Evolutionary conservation across 2,329 filamentous ascomycete genomes (phyloP).

Genomic region (Chaetoscypha palmicola): DNA sequence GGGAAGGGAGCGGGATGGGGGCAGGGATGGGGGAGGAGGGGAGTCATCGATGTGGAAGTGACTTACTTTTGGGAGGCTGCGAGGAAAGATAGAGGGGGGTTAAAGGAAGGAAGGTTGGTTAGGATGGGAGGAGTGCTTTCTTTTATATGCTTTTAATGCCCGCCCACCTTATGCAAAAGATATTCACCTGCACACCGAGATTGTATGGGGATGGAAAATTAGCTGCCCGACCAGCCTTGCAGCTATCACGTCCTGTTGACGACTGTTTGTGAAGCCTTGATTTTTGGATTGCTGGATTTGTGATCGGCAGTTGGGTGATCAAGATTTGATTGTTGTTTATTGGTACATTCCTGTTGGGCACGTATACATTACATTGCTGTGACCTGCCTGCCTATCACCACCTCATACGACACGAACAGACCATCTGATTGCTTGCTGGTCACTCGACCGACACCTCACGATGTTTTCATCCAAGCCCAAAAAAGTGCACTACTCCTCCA

Average conservation of each 20-base stretch:
- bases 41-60: neutral
- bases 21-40: neutral
- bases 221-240: too few species aligned
- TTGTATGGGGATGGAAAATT: neutral
- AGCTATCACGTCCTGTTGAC: neutral
- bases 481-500: conserved; percentile 25
- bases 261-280: neutral
- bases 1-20: too few species aligned
- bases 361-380: neutral
- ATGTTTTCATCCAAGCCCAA: conserved; percentile 20
- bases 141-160: neutral
- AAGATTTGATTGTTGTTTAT: neutral
- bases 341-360: neutral
- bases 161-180: neutral
- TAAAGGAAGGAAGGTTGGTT: neutral
- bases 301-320: too few species aligned
- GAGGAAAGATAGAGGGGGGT: too few species aligned
- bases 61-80: neutral
- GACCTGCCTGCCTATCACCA: neutral
- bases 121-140: neutral
- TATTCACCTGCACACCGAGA: neutral
- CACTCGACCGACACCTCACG: too few species aligned
- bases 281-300: neutral
- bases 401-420: neutral
- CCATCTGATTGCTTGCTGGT: neutral